Evolutionary conservation across 129 eudicot genomes (phyloP).

Genomic region (Gnaphalium uliginosum): DNA sequence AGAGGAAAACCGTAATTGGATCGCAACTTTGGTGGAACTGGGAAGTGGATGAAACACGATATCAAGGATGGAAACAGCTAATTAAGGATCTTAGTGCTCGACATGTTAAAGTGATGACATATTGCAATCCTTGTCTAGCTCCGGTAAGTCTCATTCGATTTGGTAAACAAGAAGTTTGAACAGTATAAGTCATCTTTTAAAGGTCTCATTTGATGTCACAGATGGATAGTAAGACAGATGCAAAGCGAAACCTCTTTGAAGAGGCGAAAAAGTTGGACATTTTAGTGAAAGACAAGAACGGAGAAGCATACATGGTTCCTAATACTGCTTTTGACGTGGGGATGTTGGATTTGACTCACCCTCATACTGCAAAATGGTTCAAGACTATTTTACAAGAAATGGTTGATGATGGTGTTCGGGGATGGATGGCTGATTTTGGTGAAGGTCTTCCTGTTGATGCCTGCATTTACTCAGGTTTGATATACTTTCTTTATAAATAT

Average conservation of each 20-base stretch:
- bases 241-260: constrained; percentile 67
- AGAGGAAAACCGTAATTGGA: constrained; percentile 86
- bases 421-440: constrained; percentile 99
- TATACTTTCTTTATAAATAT: constrained; percentile 15
- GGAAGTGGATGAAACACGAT: constrained; percentile 87
- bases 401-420: constrained; percentile 96
- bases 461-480: constrained; percentile 81
- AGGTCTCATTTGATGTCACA: constrained; percentile 30
- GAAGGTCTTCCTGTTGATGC: constrained; percentile 98
- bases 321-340: constrained; percentile 99
- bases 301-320: constrained; percentile 92
- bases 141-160: constrained; percentile 49
- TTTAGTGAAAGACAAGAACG: constrained; percentile 75
- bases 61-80: constrained; percentile 78
- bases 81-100: constrained; percentile 58
- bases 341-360: constrained; percentile 96
- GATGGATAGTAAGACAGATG: constrained; percentile 71
- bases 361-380: constrained; percentile 79
- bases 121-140: constrained; percentile 98
- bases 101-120: constrained; percentile 87
- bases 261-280: constrained; percentile 94
- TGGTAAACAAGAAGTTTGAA: constrained; percentile 12
- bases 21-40: constrained; percentile 99
- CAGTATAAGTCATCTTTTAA: not conserved
- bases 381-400: constrained; percentile 78